Evolutionary conservation across 2,329 filamentous ascomycete species (phyloP).

Genomic region (Rhinocladiella similis): DNA sequence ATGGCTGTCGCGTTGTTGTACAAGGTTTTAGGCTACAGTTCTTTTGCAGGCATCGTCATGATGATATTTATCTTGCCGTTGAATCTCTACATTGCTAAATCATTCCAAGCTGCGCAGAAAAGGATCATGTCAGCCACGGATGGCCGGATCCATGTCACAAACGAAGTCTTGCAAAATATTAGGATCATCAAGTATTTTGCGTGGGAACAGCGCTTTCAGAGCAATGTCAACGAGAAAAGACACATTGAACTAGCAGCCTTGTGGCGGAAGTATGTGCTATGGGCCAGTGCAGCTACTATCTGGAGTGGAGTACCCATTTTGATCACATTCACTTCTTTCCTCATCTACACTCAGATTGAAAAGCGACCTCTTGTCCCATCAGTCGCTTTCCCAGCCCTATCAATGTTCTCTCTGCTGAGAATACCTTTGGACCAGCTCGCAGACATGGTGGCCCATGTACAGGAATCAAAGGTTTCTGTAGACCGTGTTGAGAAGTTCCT

Average conservation of each 20-base stretch:
- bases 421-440: slow-evolving; percentile 93
- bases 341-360: slow-evolving; percentile 88
- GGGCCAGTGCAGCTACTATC: slow-evolving; percentile 86
- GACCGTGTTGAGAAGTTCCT: slow-evolving; percentile 96
- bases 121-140: slow-evolving; percentile 90
- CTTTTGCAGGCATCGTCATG: slow-evolving; percentile 86
- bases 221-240: slow-evolving; percentile 86
- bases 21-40: slow-evolving; percentile 85
- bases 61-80: slow-evolving; percentile 87
- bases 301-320: slow-evolving; percentile 96
- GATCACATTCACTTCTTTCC: slow-evolving; percentile 95
- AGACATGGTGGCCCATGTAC: slow-evolving; percentile 97
- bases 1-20: slow-evolving; percentile 82
- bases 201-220: slow-evolving; percentile 90
- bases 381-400: slow-evolving; percentile 92
- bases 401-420: slow-evolving; percentile 89
- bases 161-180: slow-evolving; percentile 95
- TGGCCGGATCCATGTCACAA: slow-evolving; percentile 92
- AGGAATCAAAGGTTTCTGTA: slow-evolving; percentile 94
- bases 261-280: slow-evolving; percentile 81
- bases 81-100: slow-evolving; percentile 84
- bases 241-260: slow-evolving; percentile 74
- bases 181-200: slow-evolving; percentile 99
- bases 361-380: slow-evolving; percentile 87
- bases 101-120: slow-evolving; percentile 84